Evolutionary conservation across 2,329 filamentous ascomycete species (phyloP).

Genomic region (Botryosphaeria dothidea): DNA sequence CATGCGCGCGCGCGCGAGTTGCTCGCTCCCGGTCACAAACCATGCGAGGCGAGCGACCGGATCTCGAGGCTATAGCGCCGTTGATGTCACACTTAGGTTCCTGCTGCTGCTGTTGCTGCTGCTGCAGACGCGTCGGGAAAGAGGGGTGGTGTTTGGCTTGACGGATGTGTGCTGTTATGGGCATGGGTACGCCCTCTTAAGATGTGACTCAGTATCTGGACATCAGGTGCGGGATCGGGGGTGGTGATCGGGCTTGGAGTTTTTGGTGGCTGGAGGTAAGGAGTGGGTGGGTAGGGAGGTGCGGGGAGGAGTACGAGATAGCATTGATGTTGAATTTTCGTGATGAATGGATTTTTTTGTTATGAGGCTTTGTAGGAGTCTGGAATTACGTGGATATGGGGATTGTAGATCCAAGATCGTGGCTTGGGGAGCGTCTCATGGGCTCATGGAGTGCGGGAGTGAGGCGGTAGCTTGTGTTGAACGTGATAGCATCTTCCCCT

Average conservation of each 20-base stretch:
- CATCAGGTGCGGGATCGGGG: neutral
- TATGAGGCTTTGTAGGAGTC: neutral
- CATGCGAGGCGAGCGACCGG: neutral
- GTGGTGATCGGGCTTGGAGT: neutral
- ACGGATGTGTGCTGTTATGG: neutral
- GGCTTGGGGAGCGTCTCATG: neutral
- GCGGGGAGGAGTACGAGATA: too few species aligned
- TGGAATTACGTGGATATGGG: neutral
- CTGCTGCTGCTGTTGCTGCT: neutral
- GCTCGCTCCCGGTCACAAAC: neutral
- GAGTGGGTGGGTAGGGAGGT: neutral
- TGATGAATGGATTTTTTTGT: neutral
- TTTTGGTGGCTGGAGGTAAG: neutral
- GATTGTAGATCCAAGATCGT: neutral
- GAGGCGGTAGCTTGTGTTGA: neutral
- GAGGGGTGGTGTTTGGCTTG: neutral
- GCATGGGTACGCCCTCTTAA: neutral
- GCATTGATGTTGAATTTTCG: too few species aligned
- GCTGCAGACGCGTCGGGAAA: neutral
- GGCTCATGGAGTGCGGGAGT: neutral
- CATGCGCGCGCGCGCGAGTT: neutral
- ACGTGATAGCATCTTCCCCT: too few species aligned
- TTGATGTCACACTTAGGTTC: neutral
- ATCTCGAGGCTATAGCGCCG: neutral
- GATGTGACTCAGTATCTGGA: too few species aligned